These are phyloP conservation scores for Diutina siamensis DNA, from an alignment of 1,139 yeast species.

Conservation along the genomic window DNA sequence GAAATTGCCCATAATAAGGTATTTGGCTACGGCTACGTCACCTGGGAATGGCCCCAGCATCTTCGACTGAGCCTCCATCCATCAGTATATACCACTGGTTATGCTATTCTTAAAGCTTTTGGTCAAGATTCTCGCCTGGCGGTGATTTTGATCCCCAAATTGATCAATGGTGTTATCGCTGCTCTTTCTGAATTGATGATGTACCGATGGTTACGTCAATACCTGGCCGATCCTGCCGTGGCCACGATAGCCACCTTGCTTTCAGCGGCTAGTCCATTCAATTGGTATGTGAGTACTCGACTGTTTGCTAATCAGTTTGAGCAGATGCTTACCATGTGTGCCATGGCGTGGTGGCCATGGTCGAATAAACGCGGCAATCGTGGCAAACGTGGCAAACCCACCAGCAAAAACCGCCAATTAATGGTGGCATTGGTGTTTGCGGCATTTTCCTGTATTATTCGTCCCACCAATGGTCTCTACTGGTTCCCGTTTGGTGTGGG, in stretches of 20 bases:
- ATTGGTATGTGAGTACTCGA: constrained; percentile 71
- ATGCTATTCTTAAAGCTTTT: constrained; percentile 13
- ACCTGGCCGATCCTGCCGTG: constrained; percentile 18
- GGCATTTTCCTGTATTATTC: constrained; percentile 46
- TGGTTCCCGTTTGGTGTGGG: constrained; percentile 55
- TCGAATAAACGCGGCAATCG: constrained; percentile 10
- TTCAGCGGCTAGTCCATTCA: constrained; percentile 65
- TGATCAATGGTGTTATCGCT: constrained; percentile 60
- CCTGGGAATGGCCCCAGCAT: constrained; percentile 90
- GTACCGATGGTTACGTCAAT: constrained; percentile 30
- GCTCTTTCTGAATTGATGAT: constrained; percentile 59
- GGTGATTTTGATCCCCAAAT: constrained; percentile 39
- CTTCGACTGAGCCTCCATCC: constrained; percentile 79
- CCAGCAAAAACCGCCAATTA: constrained; percentile 10
- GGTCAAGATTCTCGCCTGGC: constrained; percentile 7
- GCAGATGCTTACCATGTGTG: constrained; percentile 57
- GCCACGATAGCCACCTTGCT: constrained; percentile 37
- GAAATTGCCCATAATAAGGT: constrained; percentile 81
- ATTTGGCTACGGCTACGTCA: constrained; percentile 71
- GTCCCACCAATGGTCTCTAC: constrained; percentile 75
- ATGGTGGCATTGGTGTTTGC: constrained; percentile 30
- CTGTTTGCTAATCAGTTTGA: constrained; percentile 84
- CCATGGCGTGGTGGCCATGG: constrained; percentile 71
- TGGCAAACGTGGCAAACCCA: constrained; percentile 8
- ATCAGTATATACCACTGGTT: constrained; percentile 43